A percentile compares a stretch with the other conserved stretches of the same genome.
These are phyloP conservation scores for Waltergamsia citrina DNA, from an alignment of 2,329 filamentous ascomycete genomes.

Conservation along the genomic window DNA sequence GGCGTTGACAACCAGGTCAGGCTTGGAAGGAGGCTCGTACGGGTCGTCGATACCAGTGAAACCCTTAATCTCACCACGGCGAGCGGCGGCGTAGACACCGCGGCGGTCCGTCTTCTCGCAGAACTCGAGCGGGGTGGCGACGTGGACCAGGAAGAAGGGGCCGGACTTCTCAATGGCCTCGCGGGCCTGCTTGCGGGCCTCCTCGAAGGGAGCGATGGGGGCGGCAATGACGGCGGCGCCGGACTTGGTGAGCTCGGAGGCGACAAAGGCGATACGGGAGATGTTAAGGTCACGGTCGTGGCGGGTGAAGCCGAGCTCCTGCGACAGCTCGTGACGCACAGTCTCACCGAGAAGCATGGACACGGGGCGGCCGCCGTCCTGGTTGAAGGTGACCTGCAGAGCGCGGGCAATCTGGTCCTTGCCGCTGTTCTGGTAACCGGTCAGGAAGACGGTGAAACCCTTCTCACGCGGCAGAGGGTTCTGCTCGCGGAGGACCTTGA, in stretches of 20 bases:
- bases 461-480: conserved; percentile 86
- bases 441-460: conserved; percentile 97
- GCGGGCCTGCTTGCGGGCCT: conserved; percentile 64
- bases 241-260: conserved; percentile 84
- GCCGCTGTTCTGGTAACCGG: conserved; percentile 91
- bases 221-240: conserved; percentile 93
- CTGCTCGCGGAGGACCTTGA: conserved; percentile 90
- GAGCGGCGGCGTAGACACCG: conserved; percentile 78
- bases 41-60: conserved; percentile 98
- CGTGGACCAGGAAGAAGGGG: conserved; percentile 90
- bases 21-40: conserved; percentile 76
- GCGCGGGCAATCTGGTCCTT: conserved; percentile 96
- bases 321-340: conserved; percentile 84
- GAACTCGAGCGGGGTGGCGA: conserved; percentile 85
- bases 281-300: conserved; percentile 94
- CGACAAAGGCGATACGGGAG: conserved; percentile 90
- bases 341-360: conserved; percentile 93
- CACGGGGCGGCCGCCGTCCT: conserved; percentile 91
- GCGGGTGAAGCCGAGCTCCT: conserved; percentile 89
- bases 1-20: conserved; percentile 75
- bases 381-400: conserved; percentile 93
- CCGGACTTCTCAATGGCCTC: conserved; percentile 83
- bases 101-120: conserved; percentile 92
- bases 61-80: conserved; percentile 86
- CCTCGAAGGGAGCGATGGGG: conserved; percentile 88